Evolutionary conservation across 768 basidiomycete species (phyloP).

Genomic region (Psilocybe azurescens): DNA sequence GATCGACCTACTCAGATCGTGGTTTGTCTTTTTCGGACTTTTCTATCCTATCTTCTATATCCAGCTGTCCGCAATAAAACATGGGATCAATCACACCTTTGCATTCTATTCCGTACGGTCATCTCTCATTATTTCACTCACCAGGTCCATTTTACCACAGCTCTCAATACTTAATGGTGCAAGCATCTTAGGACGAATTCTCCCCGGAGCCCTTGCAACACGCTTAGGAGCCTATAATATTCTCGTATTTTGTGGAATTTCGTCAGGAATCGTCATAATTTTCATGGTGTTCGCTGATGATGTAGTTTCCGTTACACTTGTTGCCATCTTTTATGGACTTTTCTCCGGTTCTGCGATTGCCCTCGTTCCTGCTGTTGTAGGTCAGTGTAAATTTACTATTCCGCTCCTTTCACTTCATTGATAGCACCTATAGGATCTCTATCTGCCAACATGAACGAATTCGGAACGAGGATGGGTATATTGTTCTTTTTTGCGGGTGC

Average conservation of each 20-base stretch:
- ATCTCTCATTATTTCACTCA: not conserved
- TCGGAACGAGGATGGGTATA: constrained; percentile 53
- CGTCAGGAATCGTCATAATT: not conserved
- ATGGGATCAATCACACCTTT: constrained; percentile 2
- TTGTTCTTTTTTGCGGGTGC: constrained; percentile 46
- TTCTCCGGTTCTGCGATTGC: not conserved
- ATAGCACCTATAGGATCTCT: not conserved
- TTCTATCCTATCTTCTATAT: constrained; percentile 11
- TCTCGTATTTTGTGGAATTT: not conserved
- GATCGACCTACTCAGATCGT: not conserved
- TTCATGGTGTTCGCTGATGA: not conserved
- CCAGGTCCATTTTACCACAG: not conserved
- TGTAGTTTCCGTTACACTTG: not conserved
- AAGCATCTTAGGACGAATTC: constrained; percentile 1
- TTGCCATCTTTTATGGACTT: constrained; percentile 7
- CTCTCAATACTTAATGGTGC: not conserved
- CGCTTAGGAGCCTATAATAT: not conserved
- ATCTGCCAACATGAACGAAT: constrained; percentile 40
- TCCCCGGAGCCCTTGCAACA: constrained; percentile 1
- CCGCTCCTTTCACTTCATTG: not conserved
- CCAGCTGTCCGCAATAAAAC: constrained; percentile 1
- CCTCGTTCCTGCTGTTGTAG: not conserved
- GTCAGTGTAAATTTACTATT: not conserved
- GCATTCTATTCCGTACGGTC: constrained; percentile 3
- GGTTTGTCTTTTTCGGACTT: constrained; percentile 3